Percentiles rank a stretch among this genome's conserved stretches.
phyloP scores from a whole-genome alignment of 148 eudicot species.

The Silene uniflora region DNA sequence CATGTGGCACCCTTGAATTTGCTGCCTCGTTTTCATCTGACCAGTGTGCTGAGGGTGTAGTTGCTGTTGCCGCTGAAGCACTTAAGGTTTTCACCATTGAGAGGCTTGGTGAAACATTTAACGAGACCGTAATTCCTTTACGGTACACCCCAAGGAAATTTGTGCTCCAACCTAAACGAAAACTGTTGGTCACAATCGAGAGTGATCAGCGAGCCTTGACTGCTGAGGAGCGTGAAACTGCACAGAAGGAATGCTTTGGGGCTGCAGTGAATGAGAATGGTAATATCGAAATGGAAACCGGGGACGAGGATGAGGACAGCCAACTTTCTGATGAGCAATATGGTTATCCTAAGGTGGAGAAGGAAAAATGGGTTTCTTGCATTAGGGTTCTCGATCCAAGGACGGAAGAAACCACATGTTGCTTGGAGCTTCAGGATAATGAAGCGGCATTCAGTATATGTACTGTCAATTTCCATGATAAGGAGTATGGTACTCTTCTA shows the following conservation, averaged over 20 bases:
- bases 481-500: conserved; percentile 91
- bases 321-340: conserved; percentile 91
- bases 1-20: conserved; percentile 87
- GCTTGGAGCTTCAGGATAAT: conserved; percentile 96
- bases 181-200: conserved; percentile 77
- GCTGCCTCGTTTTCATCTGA: conserved; percentile 98
- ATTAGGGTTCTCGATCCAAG: conserved; percentile 92
- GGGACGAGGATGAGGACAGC: conserved; percentile 75
- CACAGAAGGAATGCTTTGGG: conserved; percentile 80
- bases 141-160: conserved; percentile 96
- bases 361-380: conserved; percentile 96
- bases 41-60: conserved; percentile 99
- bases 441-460: conserved; percentile 96
- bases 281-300: conserved; percentile 73
- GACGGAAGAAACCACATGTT: conserved; percentile 68
- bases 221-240: conserved; percentile 91
- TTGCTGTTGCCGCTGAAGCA: conserved; percentile 94
- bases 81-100: conserved; percentile 88
- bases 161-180: conserved; percentile 79
- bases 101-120: conserved; percentile 94
- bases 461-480: conserved; percentile 91
- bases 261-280: conserved; percentile 83
- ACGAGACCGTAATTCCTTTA: conserved; percentile 79
- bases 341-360: conserved; percentile 89
- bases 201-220: conserved; percentile 91